These are phyloP conservation scores for Seiridium cupressi DNA, from an alignment of 2,329 filamentous ascomycete species.

Conservation along the genomic window DNA sequence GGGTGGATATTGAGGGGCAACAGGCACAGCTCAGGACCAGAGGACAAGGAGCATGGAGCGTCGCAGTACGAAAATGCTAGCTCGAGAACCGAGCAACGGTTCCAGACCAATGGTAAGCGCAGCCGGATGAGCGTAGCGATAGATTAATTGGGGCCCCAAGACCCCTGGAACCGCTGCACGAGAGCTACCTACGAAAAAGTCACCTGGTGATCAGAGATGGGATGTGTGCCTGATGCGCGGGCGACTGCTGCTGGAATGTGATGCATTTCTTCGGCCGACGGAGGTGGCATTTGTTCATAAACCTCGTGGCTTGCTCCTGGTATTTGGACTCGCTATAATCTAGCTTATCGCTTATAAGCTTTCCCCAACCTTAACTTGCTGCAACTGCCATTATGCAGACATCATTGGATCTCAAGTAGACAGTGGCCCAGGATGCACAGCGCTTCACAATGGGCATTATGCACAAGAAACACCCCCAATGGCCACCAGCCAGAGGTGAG, in stretches of 20 bases:
- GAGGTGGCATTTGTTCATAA: too few relatives aligned
- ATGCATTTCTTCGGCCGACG: too few relatives aligned
- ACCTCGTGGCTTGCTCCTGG: too few relatives aligned
- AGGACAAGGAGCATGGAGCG: background rate
- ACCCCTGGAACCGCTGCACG: too few relatives aligned
- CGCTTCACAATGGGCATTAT: background rate
- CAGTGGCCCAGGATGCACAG: background rate
- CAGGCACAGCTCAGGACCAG: background rate
- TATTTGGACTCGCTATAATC: too few relatives aligned
- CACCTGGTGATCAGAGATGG: too few relatives aligned
- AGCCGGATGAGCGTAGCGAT: background rate
- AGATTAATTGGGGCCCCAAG: too few relatives aligned
- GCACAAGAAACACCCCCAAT: background rate
- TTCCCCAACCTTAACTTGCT: background rate
- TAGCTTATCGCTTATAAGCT: too few relatives aligned
- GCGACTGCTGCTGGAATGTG: too few relatives aligned
- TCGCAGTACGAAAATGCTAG: background rate
- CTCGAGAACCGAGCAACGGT: background rate
- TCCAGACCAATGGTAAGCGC: background rate
- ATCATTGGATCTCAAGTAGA: constrained; percentile 1
- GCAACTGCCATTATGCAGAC: background rate
- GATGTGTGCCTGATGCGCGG: too few relatives aligned
- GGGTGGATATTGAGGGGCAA: background rate
- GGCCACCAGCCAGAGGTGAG: background rate
- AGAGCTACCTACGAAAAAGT: too few relatives aligned